Base-by-base conservation (phyloP, 805 yeast species). In the Wickerhamiella parazyma region DNA sequence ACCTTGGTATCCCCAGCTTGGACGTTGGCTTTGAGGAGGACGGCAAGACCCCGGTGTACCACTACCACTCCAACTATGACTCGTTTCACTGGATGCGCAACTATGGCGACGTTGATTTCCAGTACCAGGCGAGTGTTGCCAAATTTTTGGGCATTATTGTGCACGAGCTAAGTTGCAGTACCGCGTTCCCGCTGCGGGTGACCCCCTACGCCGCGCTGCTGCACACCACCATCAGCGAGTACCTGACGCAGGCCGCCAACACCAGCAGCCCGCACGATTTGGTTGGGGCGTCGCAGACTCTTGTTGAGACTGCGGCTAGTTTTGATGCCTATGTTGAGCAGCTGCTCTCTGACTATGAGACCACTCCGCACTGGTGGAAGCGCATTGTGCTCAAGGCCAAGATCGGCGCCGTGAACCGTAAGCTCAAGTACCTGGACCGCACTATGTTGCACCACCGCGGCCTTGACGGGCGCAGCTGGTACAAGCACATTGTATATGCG, bases 1-100 rank as follows among this genome's bases (percentile, higher is more conserved):
- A 56, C 49, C 47, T 66, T n/a, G 70, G 70, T 1, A 55, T 66
- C 33, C 68, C 71, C 1, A 59, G 67, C 3, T 60, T 72, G 17
- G 80, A 78, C 57, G 47, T 76, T 40, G 80, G 78, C 0, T 80
- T 78, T 55, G 60, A 54, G 19, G 55, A 55, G 18, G 63, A 67
- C 11, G 53, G 56, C 12, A 63, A 57, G 6, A 80, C 76, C 41
- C 68, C 85, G 0, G 73, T 79, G 6, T 80, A 80, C 55, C 87
- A 78, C 47, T 78, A 80, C 57, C 89, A 80, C 56, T 78, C 87
- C 18, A 75, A 77, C 56, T 80, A 76, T 55, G 86, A 79, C 58
- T 76, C 83, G 0, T 75, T 62, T 57, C 65, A 74, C 49, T 80
- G 89, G 89, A 76, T 78, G 78, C 65, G 67, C 28, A 65, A 60